Evolutionary conservation across 192 early-diverging fungal genomes (phyloP), one percentile per base, ranked within the genome.

Genomic region (Coemansia erecta): DNA sequence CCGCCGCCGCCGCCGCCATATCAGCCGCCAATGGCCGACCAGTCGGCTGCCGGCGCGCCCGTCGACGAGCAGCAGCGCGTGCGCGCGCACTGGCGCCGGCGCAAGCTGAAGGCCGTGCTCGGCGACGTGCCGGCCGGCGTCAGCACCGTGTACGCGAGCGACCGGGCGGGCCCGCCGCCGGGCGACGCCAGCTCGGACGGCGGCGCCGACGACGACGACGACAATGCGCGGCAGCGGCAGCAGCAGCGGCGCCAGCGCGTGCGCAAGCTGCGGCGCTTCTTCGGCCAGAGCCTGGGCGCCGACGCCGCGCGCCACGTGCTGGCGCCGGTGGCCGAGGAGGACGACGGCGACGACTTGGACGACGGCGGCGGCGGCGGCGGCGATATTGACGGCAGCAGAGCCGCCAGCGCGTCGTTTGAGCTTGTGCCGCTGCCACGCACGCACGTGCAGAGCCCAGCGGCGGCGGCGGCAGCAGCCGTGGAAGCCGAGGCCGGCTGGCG

Each of bases 201-300:
- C 23, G 28, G 50, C 50, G 31, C 31, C 28, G 31, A 52, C 26
- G 23, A 52, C 2, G 46, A 21, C 46, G 18, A 10, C 22, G 55
- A 48, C 17, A 39, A 8, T 5, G 11, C 51, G 58, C 46, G 56
- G 55, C 42, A 53, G 24, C 26, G 42, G 18, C 21, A 56, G 58
- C 46, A 60, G 55, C 42, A 53, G 24, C 26, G 42, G 39, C 59
- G 60, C 5, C 63, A 49, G 26, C 59, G 64, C 0, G 70, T 48
- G 0, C 51, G 63, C 22, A 67, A 67, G 42, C 64, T 73, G 19
- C 59, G 60, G 19, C 50, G 46, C 22, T 73, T 73, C 43, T 73
- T 73, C 37, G 71, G 71, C 13, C 71, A 73, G 41, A 73, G 71
- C 53, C 60, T 73, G n/a, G 55, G 47, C 37, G 50, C 71, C 10